A percentile compares a stretch with the other conserved stretches of the same genome.
Evolutionary conservation across 345 rosid genomes (phyloP).

Genomic region (Crucihimalaya himalaica): DNA sequence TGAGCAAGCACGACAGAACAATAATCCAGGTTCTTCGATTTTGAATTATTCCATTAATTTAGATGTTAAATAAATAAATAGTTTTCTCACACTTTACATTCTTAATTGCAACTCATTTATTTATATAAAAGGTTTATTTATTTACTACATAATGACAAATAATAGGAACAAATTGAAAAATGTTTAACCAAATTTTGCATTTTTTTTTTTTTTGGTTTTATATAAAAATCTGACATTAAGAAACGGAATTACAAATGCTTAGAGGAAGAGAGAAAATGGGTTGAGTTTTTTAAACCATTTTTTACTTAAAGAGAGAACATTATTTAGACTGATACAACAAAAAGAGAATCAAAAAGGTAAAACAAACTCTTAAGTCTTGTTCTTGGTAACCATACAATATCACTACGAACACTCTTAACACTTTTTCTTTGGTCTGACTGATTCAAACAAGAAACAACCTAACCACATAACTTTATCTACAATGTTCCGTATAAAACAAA

Average conservation of each 20-base stretch:
- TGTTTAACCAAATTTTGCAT: no score
- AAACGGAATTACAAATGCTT: neutral
- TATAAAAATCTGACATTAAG: no score
- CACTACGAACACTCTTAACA: constrained; percentile 26
- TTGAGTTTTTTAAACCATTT: constrained; percentile 11
- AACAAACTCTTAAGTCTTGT: constrained; percentile 17
- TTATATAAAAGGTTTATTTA: no score
- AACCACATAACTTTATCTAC: constrained; percentile 16
- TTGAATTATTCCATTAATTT: neutral
- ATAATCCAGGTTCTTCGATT: no score
- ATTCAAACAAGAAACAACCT: constrained; percentile 34
- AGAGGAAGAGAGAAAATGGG: neutral
- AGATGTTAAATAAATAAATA: neutral
- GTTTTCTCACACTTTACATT: no score
- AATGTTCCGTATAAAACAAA: constrained; percentile 16
- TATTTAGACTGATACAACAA: constrained; percentile 18
- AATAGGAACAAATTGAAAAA: no score
- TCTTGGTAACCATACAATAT: constrained; percentile 23
- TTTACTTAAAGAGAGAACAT: neutral
- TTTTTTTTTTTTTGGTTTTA: no score
- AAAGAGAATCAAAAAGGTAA: neutral
- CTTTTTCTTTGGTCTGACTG: neutral
- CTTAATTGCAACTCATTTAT: no score
- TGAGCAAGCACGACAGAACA: neutral
- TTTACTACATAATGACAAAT: no score